phyloP scores from a whole-genome alignment of 345 rosid genomes.

The Rhizophora apiculata region DNA sequence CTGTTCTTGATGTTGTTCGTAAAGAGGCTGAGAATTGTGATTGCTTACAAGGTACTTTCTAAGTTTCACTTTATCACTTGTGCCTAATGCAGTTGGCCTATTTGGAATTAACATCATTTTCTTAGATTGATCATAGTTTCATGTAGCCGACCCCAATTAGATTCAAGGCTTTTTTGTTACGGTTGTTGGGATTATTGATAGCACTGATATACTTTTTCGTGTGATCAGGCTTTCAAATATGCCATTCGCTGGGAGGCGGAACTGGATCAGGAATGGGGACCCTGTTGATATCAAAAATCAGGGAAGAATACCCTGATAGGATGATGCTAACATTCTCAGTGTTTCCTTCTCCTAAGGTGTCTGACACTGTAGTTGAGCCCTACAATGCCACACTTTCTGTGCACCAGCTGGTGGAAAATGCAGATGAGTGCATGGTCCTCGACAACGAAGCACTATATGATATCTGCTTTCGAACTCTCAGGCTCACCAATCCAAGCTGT shows the following conservation, averaged over 20 bases:
- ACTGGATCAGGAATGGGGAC: conserved; percentile 69
- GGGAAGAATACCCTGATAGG: conserved; percentile 59
- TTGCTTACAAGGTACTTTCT: conserved; percentile 49
- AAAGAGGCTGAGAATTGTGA: conserved; percentile 65
- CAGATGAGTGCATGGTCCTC: conserved; percentile 65
- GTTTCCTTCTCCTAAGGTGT: conserved; percentile 60
- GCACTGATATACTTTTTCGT: neutral
- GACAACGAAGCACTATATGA: conserved; percentile 63
- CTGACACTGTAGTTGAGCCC: conserved; percentile 64
- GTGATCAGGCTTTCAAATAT: conserved; percentile 49
- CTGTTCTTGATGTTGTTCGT: conserved; percentile 55
- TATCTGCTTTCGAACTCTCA: conserved; percentile 61
- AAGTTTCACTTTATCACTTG: too few species aligned
- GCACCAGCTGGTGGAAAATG: conserved; percentile 61
- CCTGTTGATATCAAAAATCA: conserved; percentile 53
- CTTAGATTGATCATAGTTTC: too few species aligned
- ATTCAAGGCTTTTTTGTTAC: neutral
- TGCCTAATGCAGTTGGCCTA: too few species aligned
- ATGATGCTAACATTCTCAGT: conserved; percentile 65
- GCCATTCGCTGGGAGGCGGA: conserved; percentile 63
- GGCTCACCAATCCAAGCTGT: conserved; percentile 62
- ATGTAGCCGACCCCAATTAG: too few species aligned
- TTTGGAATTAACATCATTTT: too few species aligned
- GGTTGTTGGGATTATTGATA: neutral
- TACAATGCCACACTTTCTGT: conserved; percentile 61